A percentile compares a stretch with the other conserved stretches of the same genome.
Conservation (phyloP, 768 basidiomycete species). For the Collybia mongolica region DNA sequence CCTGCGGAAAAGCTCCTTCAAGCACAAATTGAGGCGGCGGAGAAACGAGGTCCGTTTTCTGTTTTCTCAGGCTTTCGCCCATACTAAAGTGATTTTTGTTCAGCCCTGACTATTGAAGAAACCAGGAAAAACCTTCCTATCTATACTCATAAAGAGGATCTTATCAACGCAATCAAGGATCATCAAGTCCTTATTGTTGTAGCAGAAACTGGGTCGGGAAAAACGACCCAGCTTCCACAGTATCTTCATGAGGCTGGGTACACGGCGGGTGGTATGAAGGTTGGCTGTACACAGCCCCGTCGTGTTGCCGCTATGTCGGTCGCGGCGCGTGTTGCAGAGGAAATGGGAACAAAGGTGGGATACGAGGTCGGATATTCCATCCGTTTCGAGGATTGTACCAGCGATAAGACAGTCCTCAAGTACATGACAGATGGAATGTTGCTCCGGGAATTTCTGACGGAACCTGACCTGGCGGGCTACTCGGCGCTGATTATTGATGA, state of each 20-base stretch:
- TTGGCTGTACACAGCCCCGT: slow-evolving; percentile 97
- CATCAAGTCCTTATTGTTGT: slow-evolving; percentile 97
- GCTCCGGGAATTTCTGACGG: slow-evolving; percentile 93
- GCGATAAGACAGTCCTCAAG: slow-evolving; percentile 97
- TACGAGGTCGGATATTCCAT: slow-evolving; percentile 99
- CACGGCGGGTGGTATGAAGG: slow-evolving; percentile 80
- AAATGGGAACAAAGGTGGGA: slow-evolving; percentile 96
- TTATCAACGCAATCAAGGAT: slow-evolving; percentile 84
- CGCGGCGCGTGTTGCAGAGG: slow-evolving; percentile 97
- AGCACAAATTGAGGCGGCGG: slow-evolving; percentile 87
- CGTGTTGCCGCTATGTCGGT: slow-evolving; percentile 99
- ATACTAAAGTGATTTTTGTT: neutral
- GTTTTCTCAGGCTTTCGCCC: neutral
- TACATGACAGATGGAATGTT: slow-evolving; percentile 99
- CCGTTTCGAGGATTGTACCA: slow-evolving; percentile 98
- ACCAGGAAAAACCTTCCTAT: slow-evolving; percentile 93
- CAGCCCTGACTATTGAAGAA: slow-evolving; percentile 89
- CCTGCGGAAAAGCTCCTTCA: slow-evolving; percentile 85
- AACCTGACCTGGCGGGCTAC: slow-evolving; percentile 94
- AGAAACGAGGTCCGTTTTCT: slow-evolving; percentile 70
- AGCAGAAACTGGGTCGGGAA: slow-evolving; percentile 98
- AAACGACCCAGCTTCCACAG: slow-evolving; percentile 97
- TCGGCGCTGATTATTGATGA: slow-evolving; percentile 97
- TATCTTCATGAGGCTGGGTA: slow-evolving; percentile 98
- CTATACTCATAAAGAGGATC: slow-evolving; percentile 82